Base-by-base conservation (phyloP, 805 yeast genomes). In the Pichia phayaonensis region DNA sequence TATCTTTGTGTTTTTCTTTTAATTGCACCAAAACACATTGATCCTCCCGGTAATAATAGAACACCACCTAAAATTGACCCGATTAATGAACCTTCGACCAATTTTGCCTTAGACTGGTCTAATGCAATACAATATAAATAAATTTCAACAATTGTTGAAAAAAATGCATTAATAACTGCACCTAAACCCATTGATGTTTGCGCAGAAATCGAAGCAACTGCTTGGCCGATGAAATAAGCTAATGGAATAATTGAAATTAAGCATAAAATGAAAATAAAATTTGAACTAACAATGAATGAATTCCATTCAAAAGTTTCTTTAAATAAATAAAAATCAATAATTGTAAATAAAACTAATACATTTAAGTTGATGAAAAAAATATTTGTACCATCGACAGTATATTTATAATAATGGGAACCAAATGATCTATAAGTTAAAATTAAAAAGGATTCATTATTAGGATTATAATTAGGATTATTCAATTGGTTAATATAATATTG, bases 101-200 rank as follows among this genome's bases (percentile, higher is more conserved):
- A 74, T 48, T 81, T 78, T 2, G 96, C 96, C 63, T 94, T 92
- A 2, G 82, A 77, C 62, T 90, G 95, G 47, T 79, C 73, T 53
- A 94, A 72, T 0, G 99, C 98, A 21, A 92, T 96, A 67, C 96
- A 84, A 65, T 94, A 94, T 45, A 92, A 71, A 65, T 84, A 94
- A 10, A 94, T 86, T 65, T 94, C 99, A 8, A 94, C 98, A 46
- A 94, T 77, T 0, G 99, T 90, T 1, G 98, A 90, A 74, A 94
- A 94, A 61, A 94, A 92, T 0, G 99, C 99, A 66, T 94, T 94
- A 59, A 94, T 90, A 0, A 90, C 97, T 1, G 99, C 99, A 72
- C 98, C 98, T 53, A 94, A 82, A 27, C 98, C 97, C 99, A 94
- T 94, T 0, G 97, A 90, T 0, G 97, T 88, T 70, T 94, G 99